Evolutionary conservation across 176 grass and related monocot species (phyloP).

Genomic region (Alopecurus myosuroides): DNA sequence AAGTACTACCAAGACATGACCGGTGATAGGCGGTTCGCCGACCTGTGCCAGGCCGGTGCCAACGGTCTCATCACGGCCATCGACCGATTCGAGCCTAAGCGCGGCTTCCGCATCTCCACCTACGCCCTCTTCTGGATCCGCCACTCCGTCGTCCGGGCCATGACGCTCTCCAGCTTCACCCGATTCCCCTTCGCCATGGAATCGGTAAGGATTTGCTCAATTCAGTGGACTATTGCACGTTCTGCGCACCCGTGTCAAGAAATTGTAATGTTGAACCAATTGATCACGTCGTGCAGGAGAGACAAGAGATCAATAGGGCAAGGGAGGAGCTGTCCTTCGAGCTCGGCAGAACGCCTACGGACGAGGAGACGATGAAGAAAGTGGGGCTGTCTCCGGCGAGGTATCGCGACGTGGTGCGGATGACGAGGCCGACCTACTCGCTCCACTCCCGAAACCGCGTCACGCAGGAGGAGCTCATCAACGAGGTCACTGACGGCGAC

Average conservation of each 20-base stretch:
- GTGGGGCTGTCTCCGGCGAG: constrained; percentile 51
- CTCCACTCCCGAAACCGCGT: constrained; percentile 68
- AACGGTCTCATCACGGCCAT: constrained; percentile 80
- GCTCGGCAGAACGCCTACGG: constrained; percentile 58
- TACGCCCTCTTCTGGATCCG: constrained; percentile 93
- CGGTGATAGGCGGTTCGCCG: constrained; percentile 57
- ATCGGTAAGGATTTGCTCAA: constrained; percentile 33
- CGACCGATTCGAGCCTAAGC: constrained; percentile 77
- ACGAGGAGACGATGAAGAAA: constrained; percentile 47
- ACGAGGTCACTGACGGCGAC: constrained; percentile 57
- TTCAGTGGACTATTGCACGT: background rate
- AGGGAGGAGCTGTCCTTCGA: constrained; percentile 65
- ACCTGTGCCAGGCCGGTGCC: constrained; percentile 79
- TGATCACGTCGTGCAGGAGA: constrained; percentile 23
- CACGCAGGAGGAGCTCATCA: constrained; percentile 81
- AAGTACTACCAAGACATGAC: constrained; percentile 78
- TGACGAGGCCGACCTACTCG: constrained; percentile 60
- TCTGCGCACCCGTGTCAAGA: background rate
- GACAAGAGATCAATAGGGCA: constrained; percentile 54
- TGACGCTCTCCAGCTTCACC: constrained; percentile 81
- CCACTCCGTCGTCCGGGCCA: constrained; percentile 67
- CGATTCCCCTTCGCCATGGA: constrained; percentile 77
- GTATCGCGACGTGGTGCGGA: constrained; percentile 67
- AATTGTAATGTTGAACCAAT: background rate
- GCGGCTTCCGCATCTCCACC: constrained; percentile 76